Conservation (phyloP, 345 rosid species). For the Populus nigra region DNA sequence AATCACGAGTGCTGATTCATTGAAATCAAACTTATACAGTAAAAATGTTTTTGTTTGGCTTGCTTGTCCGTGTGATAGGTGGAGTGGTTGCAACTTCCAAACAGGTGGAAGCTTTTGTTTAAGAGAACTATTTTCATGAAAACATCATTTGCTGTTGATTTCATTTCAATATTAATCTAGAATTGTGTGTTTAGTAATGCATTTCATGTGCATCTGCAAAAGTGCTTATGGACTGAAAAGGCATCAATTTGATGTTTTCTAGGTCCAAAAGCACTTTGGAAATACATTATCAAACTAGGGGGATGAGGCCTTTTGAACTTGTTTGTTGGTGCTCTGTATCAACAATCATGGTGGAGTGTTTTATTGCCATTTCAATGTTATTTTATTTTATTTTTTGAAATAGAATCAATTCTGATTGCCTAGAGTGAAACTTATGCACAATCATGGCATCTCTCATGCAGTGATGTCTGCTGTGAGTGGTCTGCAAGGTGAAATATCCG, state of each 20-base stretch:
- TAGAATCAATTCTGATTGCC: neutral
- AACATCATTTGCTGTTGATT: neutral
- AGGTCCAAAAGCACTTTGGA: neutral
- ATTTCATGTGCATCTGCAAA: neutral
- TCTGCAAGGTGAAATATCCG: slow-evolving; percentile 66
- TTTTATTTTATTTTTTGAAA: neutral
- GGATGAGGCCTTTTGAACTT: neutral
- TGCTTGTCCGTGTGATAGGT: neutral
- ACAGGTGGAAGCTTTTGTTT: neutral
- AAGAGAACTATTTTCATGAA: neutral
- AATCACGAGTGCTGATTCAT: neutral
- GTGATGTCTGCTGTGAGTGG: slow-evolving; percentile 99
- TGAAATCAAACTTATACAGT: neutral
- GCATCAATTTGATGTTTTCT: neutral
- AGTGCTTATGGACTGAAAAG: neutral
- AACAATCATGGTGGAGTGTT: neutral
- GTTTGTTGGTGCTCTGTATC: neutral
- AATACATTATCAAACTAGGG: neutral
- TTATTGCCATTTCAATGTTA: neutral
- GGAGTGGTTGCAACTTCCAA: neutral
- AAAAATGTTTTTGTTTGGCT: neutral
- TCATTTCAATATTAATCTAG: neutral
- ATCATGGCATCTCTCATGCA: slow-evolving; percentile 35
- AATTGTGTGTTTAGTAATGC: neutral
- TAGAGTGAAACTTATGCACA: neutral